Evolutionary conservation across 805 yeast species (phyloP).

Genomic region (Hanseniaspora occidentalis): DNA sequence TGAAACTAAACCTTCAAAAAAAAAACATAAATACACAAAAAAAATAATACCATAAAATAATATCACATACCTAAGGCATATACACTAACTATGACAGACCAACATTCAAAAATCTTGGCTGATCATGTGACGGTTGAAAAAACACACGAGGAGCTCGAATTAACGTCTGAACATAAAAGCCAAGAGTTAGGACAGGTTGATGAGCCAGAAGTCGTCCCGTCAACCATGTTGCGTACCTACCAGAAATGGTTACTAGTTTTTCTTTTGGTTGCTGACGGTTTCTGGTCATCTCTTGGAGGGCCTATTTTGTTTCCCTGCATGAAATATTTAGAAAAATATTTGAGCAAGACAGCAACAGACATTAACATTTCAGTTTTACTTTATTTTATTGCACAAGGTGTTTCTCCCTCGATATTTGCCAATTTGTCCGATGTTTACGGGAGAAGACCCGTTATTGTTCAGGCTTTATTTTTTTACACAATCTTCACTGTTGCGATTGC

Average conservation of each 20-base stretch:
- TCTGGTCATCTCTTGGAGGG: conserved; percentile 62
- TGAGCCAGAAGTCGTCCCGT: too few relatives aligned
- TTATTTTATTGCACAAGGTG: conserved; percentile 64
- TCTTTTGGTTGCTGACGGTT: conserved; percentile 26
- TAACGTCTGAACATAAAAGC: too few relatives aligned
- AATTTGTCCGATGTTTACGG: conserved; percentile 59
- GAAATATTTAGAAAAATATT: conserved; percentile 40
- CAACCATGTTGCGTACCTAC: conserved; percentile 14
- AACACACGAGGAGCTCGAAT: too few relatives aligned
- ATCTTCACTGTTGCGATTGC: conserved; percentile 61
- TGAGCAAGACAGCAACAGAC: conserved; percentile 38
- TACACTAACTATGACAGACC: too few relatives aligned
- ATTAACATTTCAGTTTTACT: conserved; percentile 65
- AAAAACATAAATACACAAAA: too few relatives aligned
- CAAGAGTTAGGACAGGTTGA: too few relatives aligned
- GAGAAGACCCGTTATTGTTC: conserved; percentile 52
- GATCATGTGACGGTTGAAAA: too few relatives aligned
- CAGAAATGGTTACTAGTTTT: conserved; percentile 23
- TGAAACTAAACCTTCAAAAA: too few relatives aligned
- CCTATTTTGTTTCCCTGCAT: conserved; percentile 79
- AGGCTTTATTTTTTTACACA: conserved; percentile 41
- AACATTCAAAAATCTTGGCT: too few relatives aligned
- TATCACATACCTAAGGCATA: background rate
- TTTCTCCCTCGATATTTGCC: conserved; percentile 59
- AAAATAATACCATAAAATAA: background rate